phyloP scores from a whole-genome alignment of 805 yeast genomes.

The Cyberlindnera galapagoensis region DNA sequence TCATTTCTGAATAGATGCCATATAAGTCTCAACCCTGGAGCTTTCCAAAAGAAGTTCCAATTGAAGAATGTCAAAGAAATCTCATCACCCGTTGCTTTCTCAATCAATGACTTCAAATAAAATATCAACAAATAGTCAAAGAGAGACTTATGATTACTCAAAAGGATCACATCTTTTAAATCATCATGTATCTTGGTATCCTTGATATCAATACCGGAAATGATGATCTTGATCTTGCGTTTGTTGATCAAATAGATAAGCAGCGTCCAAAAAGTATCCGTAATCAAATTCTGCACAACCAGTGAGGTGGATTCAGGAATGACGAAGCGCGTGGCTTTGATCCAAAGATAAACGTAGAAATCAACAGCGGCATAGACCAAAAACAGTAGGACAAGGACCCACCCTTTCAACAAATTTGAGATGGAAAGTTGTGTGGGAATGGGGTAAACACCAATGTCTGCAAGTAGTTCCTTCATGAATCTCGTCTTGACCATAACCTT shows the following conservation, averaged over 20 bases:
- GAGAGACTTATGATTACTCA: conserved; percentile 61
- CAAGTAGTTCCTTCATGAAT: conserved; percentile 11
- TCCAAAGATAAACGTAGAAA: conserved; percentile 7
- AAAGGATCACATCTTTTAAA: conserved; percentile 29
- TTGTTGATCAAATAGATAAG: conserved; percentile 18
- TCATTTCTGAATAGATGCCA: conserved; percentile 47
- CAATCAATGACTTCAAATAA: conserved; percentile 25
- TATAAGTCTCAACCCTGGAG: conserved; percentile 48
- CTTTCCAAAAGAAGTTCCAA: conserved; percentile 61
- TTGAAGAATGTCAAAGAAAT: conserved; percentile 47
- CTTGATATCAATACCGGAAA: conserved; percentile 22
- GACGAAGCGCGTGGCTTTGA: conserved; percentile 1
- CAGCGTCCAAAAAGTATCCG: conserved; percentile 15
- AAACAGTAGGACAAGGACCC: conserved; percentile 13
- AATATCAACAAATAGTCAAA: conserved; percentile 58
- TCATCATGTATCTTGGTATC: conserved; percentile 15
- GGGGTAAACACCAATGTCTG: conserved; percentile 18
- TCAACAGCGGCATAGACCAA: conserved; percentile 8
- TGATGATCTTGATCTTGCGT: conserved; percentile 21
- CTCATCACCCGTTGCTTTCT: conserved; percentile 17
- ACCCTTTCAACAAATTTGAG: conserved; percentile 15
- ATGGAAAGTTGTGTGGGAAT: conserved; percentile 15
- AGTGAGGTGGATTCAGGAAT: conserved; percentile 4
- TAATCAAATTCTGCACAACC: not conserved
- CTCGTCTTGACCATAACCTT: conserved; percentile 3